These are phyloP conservation scores for Lagerstroemia speciosa DNA, from an alignment of 345 rosid species.

Conservation along the genomic window DNA sequence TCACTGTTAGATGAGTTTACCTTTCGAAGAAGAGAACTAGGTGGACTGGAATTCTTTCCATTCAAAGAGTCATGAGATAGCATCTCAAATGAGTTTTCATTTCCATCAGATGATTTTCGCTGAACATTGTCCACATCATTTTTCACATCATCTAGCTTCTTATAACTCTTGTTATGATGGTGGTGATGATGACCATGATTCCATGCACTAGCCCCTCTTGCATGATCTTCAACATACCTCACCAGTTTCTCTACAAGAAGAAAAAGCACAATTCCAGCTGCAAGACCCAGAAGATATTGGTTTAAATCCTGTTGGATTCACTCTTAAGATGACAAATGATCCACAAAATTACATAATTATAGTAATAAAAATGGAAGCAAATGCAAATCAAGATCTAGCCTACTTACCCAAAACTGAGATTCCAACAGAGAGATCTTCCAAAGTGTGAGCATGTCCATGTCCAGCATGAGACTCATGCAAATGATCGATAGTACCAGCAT, in stretches of 20 bases:
- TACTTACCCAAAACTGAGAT: slow-evolving; percentile 70
- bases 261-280: slow-evolving; percentile 96
- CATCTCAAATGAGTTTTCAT: neutral
- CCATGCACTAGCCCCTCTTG: slow-evolving; percentile 44
- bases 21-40: slow-evolving; percentile 56
- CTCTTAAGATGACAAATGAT: neutral
- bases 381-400: neutral
- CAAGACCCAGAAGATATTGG: slow-evolving; percentile 7
- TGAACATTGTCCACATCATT: slow-evolving; percentile 19
- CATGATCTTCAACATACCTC: slow-evolving; percentile 74
- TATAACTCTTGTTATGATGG: slow-evolving; percentile 46
- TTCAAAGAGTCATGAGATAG: slow-evolving; percentile 24
- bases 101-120: slow-evolving; percentile 26
- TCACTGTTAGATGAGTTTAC: slow-evolving; percentile 23
- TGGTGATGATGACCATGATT: slow-evolving; percentile 72
- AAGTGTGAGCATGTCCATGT: slow-evolving; percentile 55
- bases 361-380: neutral
- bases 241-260: slow-evolving; percentile 92
- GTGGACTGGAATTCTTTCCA: slow-evolving; percentile 18
- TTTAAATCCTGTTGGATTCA: neutral
- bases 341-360: neutral
- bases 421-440: slow-evolving; percentile 85
- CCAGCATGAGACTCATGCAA: slow-evolving; percentile 34
- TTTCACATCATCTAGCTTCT: slow-evolving; percentile 46
- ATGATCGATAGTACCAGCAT: slow-evolving; percentile 45